Percentiles rank a stretch among this genome's conserved stretches.
Conservation (phyloP, 306 rosid species). For the Cicer judaicum region DNA sequence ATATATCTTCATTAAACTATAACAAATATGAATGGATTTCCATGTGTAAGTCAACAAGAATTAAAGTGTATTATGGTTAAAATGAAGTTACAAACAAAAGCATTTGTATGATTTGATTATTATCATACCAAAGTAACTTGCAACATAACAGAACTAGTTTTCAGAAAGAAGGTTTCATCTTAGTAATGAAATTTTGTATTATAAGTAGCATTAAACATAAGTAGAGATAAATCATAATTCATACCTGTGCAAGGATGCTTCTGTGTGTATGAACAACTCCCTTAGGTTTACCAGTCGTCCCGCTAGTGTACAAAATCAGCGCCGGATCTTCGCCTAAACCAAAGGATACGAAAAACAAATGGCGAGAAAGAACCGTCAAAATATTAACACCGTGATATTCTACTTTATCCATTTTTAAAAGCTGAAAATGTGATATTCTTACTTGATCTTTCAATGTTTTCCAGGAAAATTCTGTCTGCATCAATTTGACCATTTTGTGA, state of each 20-base stretch:
- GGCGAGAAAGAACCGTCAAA: slow-evolving; percentile 31
- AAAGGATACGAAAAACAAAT: slow-evolving; percentile 44
- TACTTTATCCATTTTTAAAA: slow-evolving; percentile 31
- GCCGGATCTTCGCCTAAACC: slow-evolving; percentile 89
- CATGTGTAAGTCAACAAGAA: background rate
- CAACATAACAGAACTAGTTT: slow-evolving; percentile 4
- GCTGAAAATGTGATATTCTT: slow-evolving; percentile 42
- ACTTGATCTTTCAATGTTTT: slow-evolving; percentile 55
- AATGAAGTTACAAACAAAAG: slow-evolving; percentile 16
- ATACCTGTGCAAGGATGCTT: slow-evolving; percentile 85
- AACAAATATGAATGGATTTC: background rate
- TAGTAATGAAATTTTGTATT: slow-evolving; percentile 24
- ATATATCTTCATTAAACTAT: no score
- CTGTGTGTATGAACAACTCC: slow-evolving; percentile 97
- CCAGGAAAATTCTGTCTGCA: slow-evolving; percentile 49
- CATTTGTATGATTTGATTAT: slow-evolving; percentile 6
- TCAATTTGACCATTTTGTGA: slow-evolving; percentile 53
- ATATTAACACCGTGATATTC: slow-evolving; percentile 8
- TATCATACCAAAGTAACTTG: slow-evolving; percentile 26
- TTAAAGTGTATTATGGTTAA: slow-evolving; percentile 5
- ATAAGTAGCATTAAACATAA: slow-evolving; percentile 20
- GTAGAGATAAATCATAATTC: slow-evolving; percentile 18
- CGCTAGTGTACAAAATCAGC: slow-evolving; percentile 86
- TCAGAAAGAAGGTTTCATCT: slow-evolving; percentile 32
- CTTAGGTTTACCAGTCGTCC: slow-evolving; percentile 98